phyloP scores from a whole-genome alignment of 108 stramenopile species.

The Stephanodiscus triporus region DNA sequence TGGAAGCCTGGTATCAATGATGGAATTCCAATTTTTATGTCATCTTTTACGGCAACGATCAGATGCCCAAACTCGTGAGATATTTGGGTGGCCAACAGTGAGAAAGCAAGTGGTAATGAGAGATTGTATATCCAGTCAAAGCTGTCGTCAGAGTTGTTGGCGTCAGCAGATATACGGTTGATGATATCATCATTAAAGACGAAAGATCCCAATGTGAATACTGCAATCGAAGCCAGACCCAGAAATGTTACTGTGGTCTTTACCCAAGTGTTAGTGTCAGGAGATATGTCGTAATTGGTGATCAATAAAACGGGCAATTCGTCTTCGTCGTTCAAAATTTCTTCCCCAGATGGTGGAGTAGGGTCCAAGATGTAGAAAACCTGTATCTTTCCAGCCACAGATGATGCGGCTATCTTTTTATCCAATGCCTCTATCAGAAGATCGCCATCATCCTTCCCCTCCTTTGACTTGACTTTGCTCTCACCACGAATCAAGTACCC shows the following conservation, averaged over 20 bases:
- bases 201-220: constrained; percentile 63
- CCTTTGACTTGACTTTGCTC: constrained; percentile 19
- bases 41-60: constrained; percentile 57
- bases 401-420: constrained; percentile 40
- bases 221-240: constrained; percentile 45
- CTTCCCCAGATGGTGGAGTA: constrained; percentile 63
- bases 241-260: constrained; percentile 55
- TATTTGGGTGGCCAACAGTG: constrained; percentile 45
- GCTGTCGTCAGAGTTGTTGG: constrained; percentile 26
- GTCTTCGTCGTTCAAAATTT: constrained; percentile 56
- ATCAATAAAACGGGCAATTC: constrained; percentile 56
- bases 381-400: constrained; percentile 52
- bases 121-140: constrained; percentile 50
- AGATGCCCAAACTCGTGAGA: constrained; percentile 56
- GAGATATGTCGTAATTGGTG: constrained; percentile 54
- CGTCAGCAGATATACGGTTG: constrained; percentile 37
- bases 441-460: constrained; percentile 36
- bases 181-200: constrained; percentile 55
- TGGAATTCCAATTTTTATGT: constrained; percentile 57
- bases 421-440: constrained; percentile 50
- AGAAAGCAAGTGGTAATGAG: constrained; percentile 42
- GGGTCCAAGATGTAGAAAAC: constrained; percentile 73
- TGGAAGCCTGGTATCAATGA: constrained; percentile 60
- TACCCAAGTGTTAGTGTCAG: constrained; percentile 42
- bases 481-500: constrained; percentile 72